Evolutionary conservation across 2,329 filamentous ascomycete species (phyloP).

Genomic region (Xylaria sp.): DNA sequence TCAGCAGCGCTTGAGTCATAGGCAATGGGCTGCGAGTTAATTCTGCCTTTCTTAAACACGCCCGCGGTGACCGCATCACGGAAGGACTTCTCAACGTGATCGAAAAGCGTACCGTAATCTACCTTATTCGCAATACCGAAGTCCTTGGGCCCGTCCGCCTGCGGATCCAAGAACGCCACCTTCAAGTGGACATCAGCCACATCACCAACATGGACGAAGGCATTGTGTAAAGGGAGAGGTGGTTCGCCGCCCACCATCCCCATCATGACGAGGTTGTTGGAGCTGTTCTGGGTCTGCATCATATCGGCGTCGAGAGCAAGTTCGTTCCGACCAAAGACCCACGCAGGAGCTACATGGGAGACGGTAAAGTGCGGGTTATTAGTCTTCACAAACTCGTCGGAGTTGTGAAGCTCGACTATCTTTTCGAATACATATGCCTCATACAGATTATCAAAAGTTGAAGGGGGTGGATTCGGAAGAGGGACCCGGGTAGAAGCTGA

Average conservation of each 20-base stretch:
- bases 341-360: constrained; percentile 46
- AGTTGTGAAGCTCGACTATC: constrained; percentile 39
- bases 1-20: constrained; percentile 40
- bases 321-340: constrained; percentile 48
- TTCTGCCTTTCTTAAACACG: constrained; percentile 41
- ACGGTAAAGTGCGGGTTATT: constrained; percentile 44
- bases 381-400: constrained; percentile 43
- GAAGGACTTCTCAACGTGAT: constrained; percentile 41
- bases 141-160: constrained; percentile 27
- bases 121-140: constrained; percentile 41
- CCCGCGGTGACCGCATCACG: constrained; percentile 44
- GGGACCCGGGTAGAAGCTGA: constrained; percentile 40
- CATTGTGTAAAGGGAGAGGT: constrained; percentile 38
- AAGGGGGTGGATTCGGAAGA: constrained; percentile 37
- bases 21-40: constrained; percentile 36
- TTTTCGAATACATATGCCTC: constrained; percentile 43
- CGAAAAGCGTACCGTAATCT: constrained; percentile 41
- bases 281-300: constrained; percentile 46
- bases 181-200: constrained; percentile 42
- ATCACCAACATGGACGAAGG: constrained; percentile 44
- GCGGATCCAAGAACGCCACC: constrained; percentile 38
- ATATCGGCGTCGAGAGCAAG: constrained; percentile 40
- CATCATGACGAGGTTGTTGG: constrained; percentile 45
- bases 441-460: constrained; percentile 35
- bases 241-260: constrained; percentile 40